phyloP scores from a whole-genome alignment of 139 green algal species.

The Tetradesmus lagerheimii region DNA sequence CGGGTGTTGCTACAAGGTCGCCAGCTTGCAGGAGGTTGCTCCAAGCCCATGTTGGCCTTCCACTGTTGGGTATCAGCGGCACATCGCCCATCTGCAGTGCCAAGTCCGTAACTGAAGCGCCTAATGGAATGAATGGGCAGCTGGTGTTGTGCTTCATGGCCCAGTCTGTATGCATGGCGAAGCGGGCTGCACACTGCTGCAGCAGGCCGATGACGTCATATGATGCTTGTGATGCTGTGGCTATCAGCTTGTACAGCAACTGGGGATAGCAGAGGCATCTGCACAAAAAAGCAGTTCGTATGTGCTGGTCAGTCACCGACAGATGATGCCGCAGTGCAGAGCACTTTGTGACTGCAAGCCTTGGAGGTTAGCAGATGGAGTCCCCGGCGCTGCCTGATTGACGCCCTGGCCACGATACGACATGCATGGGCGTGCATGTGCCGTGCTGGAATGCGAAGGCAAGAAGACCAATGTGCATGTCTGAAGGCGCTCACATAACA shows the following conservation, averaged over 20 bases:
- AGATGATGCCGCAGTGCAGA: too few relatives aligned
- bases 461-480: too few relatives aligned
- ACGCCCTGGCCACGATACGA: too few relatives aligned
- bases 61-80: not conserved
- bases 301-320: too few relatives aligned
- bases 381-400: too few relatives aligned
- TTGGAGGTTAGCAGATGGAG: too few relatives aligned
- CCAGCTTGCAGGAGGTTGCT: not conserved
- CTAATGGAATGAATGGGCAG: not conserved
- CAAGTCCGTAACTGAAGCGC: too few relatives aligned
- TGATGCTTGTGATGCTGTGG: too few relatives aligned
- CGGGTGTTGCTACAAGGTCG: not conserved
- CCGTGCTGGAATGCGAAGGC: too few relatives aligned
- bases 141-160: not conserved
- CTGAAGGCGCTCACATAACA: not conserved
- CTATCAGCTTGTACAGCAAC: not conserved
- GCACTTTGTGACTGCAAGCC: too few relatives aligned
- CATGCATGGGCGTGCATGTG: too few relatives aligned
- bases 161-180: slow-evolving; percentile 9
- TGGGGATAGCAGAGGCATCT: slow-evolving; percentile 37
- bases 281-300: not conserved
- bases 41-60: slow-evolving; percentile 21
- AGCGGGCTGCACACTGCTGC: not conserved
- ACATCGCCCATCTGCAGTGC: not conserved
- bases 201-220: not conserved